Evolutionary conservation across 1,284 basidiomycete genomes (phyloP).

Genomic region (Marasmius fiardii): DNA sequence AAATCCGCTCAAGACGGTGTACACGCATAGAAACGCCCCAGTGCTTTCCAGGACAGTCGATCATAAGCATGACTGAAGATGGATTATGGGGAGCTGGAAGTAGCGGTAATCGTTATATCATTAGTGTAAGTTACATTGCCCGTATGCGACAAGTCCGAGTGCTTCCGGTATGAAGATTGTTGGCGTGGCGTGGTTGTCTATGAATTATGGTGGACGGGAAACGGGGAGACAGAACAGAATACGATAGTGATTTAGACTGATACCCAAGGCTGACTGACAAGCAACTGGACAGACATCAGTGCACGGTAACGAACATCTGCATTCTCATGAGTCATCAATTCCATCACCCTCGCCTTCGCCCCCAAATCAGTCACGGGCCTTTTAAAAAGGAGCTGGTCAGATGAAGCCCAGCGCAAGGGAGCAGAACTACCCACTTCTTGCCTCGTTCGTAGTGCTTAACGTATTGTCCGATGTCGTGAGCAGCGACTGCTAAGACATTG

Average conservation of each 20-base stretch:
- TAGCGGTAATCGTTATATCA: not conserved
- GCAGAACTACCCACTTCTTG: constrained; percentile 67
- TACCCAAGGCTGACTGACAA: constrained; percentile 79
- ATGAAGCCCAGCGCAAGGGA: not conserved
- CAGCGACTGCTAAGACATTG: constrained; percentile 81
- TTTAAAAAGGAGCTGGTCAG: constrained; percentile 8
- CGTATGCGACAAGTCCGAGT: not conserved
- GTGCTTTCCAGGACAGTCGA: too few species aligned
- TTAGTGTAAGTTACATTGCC: constrained; percentile 3
- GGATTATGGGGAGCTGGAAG: not conserved
- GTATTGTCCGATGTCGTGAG: constrained; percentile 92
- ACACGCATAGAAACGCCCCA: too few species aligned
- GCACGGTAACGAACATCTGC: constrained; percentile 91
- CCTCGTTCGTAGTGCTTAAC: constrained; percentile 87
- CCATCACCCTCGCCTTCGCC: constrained; percentile 91
- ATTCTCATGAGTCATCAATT: constrained; percentile 88
- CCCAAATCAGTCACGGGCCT: constrained; percentile 82
- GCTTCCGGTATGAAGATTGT: not conserved
- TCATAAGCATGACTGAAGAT: too few species aligned
- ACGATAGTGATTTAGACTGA: constrained; percentile 20
- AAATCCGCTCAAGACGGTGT: too few species aligned
- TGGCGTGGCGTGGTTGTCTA: not conserved
- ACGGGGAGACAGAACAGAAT: not conserved
- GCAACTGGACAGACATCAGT: constrained; percentile 77
- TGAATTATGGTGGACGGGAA: not conserved